Percentiles rank a stretch among this genome's conserved stretches.
These are phyloP conservation scores for Tripidium arundinaceum DNA, from an alignment of 202 grass and related monocot genomes.

Conservation along the genomic window DNA sequence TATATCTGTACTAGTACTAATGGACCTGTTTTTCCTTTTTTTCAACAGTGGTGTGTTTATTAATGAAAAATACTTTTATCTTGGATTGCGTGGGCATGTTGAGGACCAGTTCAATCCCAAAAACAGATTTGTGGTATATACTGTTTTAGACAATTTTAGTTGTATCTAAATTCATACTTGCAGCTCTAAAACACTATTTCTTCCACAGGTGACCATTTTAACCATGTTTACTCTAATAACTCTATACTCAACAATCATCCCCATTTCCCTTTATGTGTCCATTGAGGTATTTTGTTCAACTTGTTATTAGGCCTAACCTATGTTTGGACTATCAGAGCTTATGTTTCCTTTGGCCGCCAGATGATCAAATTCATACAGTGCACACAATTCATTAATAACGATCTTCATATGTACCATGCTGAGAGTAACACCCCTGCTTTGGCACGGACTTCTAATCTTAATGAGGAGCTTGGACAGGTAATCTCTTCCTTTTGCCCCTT, in stretches of 20 bases:
- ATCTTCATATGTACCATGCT: constrained; percentile 95
- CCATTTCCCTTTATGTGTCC: constrained; percentile 99
- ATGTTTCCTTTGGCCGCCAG: constrained; percentile 50
- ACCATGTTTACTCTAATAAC: constrained; percentile 99
- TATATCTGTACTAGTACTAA: constrained; percentile 25
- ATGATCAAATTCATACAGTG: constrained; percentile 99
- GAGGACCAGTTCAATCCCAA: constrained; percentile 88
- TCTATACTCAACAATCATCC: constrained; percentile 96
- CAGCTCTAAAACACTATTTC: constrained; percentile 31
- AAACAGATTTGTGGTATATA: constrained; percentile 86
- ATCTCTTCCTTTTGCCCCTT: background rate
- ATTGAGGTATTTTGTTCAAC: constrained; percentile 72
- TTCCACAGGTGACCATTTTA: constrained; percentile 82
- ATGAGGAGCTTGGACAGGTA: constrained; percentile 99
- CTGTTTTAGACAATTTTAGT: constrained; percentile 23
- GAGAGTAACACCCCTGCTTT: constrained; percentile 87
- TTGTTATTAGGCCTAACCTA: constrained; percentile 16
- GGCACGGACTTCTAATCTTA: constrained; percentile 96
- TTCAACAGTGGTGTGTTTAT: constrained; percentile 99
- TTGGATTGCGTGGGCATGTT: constrained; percentile 66
- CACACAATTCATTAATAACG: constrained; percentile 95
- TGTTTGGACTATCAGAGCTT: constrained; percentile 18
- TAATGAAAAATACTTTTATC: constrained; percentile 87
- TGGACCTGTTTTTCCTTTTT: constrained; percentile 13
- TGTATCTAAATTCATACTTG: constrained; percentile 5